phyloP scores from a whole-genome alignment of 768 basidiomycete genomes.

The Tremella yokohamensis region DNA sequence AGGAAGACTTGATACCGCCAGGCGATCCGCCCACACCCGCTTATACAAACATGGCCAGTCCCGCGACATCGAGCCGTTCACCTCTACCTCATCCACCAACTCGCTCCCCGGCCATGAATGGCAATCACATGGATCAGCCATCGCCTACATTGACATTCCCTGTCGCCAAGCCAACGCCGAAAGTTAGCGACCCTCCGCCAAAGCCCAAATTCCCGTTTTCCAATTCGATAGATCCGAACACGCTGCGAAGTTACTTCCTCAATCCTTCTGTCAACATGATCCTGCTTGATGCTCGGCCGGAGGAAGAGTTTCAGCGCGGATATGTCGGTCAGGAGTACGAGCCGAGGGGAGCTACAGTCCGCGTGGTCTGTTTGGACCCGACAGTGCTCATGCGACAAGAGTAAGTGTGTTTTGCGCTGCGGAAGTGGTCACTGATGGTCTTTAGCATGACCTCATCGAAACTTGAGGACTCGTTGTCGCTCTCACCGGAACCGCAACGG shows the following conservation, averaged over 20 bases:
- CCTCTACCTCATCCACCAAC: conserved; percentile 2
- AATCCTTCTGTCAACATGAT: conserved; percentile 60
- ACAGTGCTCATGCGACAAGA: conserved; percentile 64
- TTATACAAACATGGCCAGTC: not conserved
- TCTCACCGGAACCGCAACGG: conserved; percentile 68
- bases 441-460: conserved; percentile 62
- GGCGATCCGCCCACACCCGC: conserved; percentile 3
- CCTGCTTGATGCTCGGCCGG: conserved; percentile 75
- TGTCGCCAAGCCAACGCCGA: conserved; percentile 27
- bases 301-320: conserved; percentile 70
- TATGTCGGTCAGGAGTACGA: conserved; percentile 60
- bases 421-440: not conserved
- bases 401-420: conserved; percentile 55
- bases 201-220: conserved; percentile 59
- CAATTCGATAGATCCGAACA: conserved; percentile 62
- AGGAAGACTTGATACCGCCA: conserved; percentile 2
- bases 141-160: conserved; percentile 17
- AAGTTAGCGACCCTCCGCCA: conserved; percentile 50
- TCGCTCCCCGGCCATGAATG: conserved; percentile 9
- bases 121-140: not conserved
- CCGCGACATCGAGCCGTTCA: not conserved
- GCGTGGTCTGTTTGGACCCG: conserved; percentile 77
- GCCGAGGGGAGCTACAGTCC: conserved; percentile 50
- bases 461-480: conserved; percentile 70
- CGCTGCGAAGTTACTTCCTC: conserved; percentile 61